Conservation (phyloP, 1,139 yeast species). For the Candida dubliniensis region DNA sequence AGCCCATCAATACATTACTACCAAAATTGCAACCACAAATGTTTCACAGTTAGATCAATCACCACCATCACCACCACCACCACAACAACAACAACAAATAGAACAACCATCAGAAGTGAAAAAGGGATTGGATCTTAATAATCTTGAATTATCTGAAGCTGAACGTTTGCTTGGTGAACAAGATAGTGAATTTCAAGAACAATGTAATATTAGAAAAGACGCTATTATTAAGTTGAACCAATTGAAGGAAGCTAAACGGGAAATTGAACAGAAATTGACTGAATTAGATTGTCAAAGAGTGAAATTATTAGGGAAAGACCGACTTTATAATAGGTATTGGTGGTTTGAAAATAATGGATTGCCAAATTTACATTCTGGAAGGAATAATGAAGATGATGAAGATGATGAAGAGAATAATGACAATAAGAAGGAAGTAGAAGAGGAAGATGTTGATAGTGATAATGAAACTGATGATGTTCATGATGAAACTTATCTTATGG, state of each 20-base stretch:
- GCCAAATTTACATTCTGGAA: slow-evolving; percentile 53
- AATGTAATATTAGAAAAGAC: slow-evolving; percentile 45
- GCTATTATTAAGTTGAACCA: slow-evolving; percentile 42
- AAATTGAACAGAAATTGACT: slow-evolving; percentile 55
- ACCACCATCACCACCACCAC: slow-evolving; percentile 2
- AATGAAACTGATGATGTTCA: slow-evolving; percentile 30
- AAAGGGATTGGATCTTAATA: slow-evolving; percentile 24
- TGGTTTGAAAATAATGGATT: slow-evolving; percentile 91
- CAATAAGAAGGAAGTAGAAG: slow-evolving; percentile 22
- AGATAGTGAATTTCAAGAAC: slow-evolving; percentile 46
- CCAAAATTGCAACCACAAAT: background rate
- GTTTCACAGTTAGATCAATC: background rate
- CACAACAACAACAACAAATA: slow-evolving; percentile 20
- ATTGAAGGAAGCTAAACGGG: slow-evolving; percentile 46
- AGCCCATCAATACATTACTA: slow-evolving; percentile 40
- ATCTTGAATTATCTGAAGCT: slow-evolving; percentile 46
- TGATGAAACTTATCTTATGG: slow-evolving; percentile 75
- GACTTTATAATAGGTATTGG: slow-evolving; percentile 87
- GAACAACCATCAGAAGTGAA: background rate
- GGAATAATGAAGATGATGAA: slow-evolving; percentile 38
- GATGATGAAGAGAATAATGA: slow-evolving; percentile 28
- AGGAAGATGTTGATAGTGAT: too few species aligned
- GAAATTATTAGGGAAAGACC: slow-evolving; percentile 76
- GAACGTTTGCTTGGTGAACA: slow-evolving; percentile 50
- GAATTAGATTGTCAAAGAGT: slow-evolving; percentile 80